A percentile compares a stretch with the other conserved stretches of the same genome.
These are phyloP conservation scores for Aspergillus haitiensis DNA, from an alignment of 495 filamentous ascomycete genomes.

Conservation along the genomic window DNA sequence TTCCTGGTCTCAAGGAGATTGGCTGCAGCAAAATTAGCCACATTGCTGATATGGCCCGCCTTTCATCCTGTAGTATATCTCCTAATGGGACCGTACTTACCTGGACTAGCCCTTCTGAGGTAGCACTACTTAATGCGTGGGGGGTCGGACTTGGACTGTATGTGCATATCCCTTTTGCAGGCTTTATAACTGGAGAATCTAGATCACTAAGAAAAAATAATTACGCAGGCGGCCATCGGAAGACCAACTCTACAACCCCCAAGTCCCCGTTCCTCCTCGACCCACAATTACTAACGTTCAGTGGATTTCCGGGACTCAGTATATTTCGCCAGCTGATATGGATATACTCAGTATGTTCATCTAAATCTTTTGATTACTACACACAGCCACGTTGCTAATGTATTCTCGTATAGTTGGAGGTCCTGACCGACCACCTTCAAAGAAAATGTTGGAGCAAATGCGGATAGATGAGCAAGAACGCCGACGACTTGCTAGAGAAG, in stretches of 20 bases:
- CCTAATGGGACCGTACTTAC: conserved; percentile 76
- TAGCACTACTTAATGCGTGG: conserved; percentile 78
- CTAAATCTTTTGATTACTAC: background rate
- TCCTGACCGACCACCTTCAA: conserved; percentile 77
- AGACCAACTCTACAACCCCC: conserved; percentile 77
- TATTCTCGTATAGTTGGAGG: conserved; percentile 63
- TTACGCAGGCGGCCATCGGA: conserved; percentile 47
- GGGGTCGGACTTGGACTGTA: conserved; percentile 64
- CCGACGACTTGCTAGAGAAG: conserved; percentile 47
- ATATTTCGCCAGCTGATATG: conserved; percentile 85
- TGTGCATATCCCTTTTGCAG: conserved; percentile 17
- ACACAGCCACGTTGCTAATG: conserved; percentile 18
- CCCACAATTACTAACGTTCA: conserved; percentile 96
- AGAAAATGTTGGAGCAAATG: conserved; percentile 70
- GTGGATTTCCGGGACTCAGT: conserved; percentile 95
- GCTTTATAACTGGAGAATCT: no score
- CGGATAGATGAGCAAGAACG: conserved; percentile 58
- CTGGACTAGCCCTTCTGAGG: conserved; percentile 87
- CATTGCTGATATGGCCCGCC: conserved; percentile 70
- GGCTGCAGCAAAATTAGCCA: conserved; percentile 61
- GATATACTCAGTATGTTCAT: conserved; percentile 66
- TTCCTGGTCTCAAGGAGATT: conserved; percentile 85
- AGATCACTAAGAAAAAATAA: background rate
- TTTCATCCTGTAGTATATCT: conserved; percentile 65
- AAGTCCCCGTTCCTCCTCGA: conserved; percentile 68